Evolutionary conservation across 1,284 basidiomycete species (phyloP).

Genomic region (Pseudozyma flocculosa): DNA sequence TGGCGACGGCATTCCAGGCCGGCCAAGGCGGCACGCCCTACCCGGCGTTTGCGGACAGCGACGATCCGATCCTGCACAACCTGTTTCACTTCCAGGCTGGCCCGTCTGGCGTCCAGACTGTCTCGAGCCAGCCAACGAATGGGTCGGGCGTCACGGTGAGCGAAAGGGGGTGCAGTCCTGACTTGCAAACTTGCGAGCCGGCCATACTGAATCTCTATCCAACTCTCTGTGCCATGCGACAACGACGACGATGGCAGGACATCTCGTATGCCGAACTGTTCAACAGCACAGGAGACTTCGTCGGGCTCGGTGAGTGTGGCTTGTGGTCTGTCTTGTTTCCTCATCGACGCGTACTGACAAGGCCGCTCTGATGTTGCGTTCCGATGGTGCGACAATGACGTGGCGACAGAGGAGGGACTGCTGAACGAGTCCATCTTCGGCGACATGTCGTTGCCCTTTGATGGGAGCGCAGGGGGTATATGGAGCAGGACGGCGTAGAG

Average conservation of each 20-base stretch:
- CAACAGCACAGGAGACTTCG: not conserved
- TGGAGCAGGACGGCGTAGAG: no score
- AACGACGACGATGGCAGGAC: no score
- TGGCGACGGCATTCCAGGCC: no score
- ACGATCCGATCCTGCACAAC: slow-evolving; percentile 7
- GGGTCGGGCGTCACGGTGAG: not conserved
- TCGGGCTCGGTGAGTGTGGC: not conserved
- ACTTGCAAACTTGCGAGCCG: no score
- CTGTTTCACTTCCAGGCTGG: slow-evolving; percentile 38
- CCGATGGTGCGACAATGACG: no score
- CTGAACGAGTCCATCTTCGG: slow-evolving; percentile 29
- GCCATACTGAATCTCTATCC: no score
- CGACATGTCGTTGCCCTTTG: slow-evolving; percentile 14
- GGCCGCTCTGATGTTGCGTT: not conserved
- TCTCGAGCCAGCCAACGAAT: not conserved
- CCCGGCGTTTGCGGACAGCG: not conserved
- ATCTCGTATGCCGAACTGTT: not conserved
- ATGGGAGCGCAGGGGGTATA: not conserved
- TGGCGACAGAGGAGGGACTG: slow-evolving; percentile 12
- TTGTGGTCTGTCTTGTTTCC: not conserved
- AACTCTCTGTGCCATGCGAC: no score
- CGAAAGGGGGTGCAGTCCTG: no score
- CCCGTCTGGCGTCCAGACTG: slow-evolving; percentile 28
- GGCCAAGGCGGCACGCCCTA: no score
- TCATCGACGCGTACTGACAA: not conserved